phyloP scores from a whole-genome alignment of 164 flowering plant species.

The Magnolia kwangsiensis region DNA sequence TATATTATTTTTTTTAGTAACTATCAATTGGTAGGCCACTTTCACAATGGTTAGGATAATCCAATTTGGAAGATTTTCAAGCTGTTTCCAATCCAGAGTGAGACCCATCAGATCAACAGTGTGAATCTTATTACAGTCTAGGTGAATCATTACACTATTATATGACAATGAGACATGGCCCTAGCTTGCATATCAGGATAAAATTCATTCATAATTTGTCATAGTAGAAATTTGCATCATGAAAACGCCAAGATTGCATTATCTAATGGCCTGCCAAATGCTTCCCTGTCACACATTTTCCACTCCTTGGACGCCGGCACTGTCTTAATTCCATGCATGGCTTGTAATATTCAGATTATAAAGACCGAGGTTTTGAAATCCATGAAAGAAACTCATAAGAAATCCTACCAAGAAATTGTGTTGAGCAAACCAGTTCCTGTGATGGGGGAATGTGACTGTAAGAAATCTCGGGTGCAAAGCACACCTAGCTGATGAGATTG shows the following conservation, averaged over 20 bases:
- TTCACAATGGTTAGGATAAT: no score
- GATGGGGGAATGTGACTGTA: slow-evolving; percentile 65
- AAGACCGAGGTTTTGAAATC: slow-evolving; percentile 68
- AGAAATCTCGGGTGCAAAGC: slow-evolving; percentile 60
- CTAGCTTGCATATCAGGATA: no score
- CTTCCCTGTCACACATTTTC: background rate
- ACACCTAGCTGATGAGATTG: slow-evolving; percentile 36
- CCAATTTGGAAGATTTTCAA: background rate
- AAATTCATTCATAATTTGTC: background rate
- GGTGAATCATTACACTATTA: background rate
- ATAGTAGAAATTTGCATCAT: background rate
- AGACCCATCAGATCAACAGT: no score
- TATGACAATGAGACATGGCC: no score
- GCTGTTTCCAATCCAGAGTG: background rate
- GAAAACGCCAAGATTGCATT: background rate
- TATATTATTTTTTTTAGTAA: no score
- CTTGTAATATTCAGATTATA: slow-evolving; percentile 45
- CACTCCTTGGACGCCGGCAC: background rate
- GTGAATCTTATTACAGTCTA: no score
- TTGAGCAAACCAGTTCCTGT: slow-evolving; percentile 80
- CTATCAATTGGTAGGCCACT: no score
- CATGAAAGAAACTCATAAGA: slow-evolving; percentile 62
- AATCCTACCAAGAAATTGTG: slow-evolving; percentile 71
- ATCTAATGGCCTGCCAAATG: background rate
- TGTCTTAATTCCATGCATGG: background rate